Evolutionary conservation across 2,329 filamentous ascomycete genomes (phyloP), one percentile per base, ranked within the genome.

Genomic region (Xenoacremonium recifei): DNA sequence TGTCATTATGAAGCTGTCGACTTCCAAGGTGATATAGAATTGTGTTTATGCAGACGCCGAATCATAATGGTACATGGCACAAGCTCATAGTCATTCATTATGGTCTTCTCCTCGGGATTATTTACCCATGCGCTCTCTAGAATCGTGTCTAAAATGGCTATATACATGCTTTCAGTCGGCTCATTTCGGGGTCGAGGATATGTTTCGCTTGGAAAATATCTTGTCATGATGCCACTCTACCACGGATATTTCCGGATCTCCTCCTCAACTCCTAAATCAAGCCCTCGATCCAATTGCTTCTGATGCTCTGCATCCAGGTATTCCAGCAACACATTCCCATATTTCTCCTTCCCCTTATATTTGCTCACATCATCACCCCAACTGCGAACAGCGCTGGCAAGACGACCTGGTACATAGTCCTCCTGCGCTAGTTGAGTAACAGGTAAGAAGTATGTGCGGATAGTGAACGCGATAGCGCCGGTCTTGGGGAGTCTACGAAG

Each of bases 271-370:
- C 72, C 70, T 39, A 84, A 10, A 45, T 86, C 76, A 53, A 92
- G 54, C 0, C 88, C 88, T 10, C 65, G 67, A n/a, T 72, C 74
- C 3, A 91, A 48, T 68, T 95, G 88, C 67, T 86, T 84, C 61
- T 78, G 66, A 65, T 93, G 87, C 68, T 84, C 86, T 50, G 55
- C 56, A 64, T 95, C 89, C 47, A 95, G 62, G 64, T 84, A 95
- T 61, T 89, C 84, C 46, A 95, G 65, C 58, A 95, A 54, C 1
- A 92, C 82, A 20, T 84, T 79, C 15, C 74, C 77, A 63, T 90
- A 95, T 67, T 75, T 80, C 51, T 88, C 85, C 59, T 75, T 81
- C 0, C 89, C 88, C 68, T 93, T 93, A 61, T 95, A 95, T 51
- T 68, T 70, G 13, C 77, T 77, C 7, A 93, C 87, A 66, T 89